Evolutionary conservation across 306 rosid genomes (phyloP), one percentile per base, ranked within the genome.

Genomic region (Vigna mungo): DNA sequence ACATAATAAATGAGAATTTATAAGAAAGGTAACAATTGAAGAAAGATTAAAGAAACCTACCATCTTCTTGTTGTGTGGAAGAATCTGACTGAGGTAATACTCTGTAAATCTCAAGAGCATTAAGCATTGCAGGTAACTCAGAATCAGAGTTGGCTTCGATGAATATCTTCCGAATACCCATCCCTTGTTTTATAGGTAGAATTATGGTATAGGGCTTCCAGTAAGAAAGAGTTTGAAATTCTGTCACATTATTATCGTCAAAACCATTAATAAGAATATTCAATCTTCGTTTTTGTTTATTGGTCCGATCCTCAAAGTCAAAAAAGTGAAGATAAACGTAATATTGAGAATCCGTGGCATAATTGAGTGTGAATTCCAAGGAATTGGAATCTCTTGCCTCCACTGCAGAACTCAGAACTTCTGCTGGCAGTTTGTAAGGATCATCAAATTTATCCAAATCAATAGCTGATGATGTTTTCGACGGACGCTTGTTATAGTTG

Each of bases 21-120:
- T 25, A 25, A 25, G 2, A 34, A 34, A 62, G 21, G 47, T 9
- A 64, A n/a, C 8, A 36, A 62, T 2, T 61, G 6, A 61, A 63
- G 27, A n/a, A 34, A 61, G 46, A 9, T 15, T 25, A 25, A 25
- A 25, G 27, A 17, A 44, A 46, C 44, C 30, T 78, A 61, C 82
- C 63, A 58, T 78, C 77, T 15, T 23, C 32, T 47, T 47, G 52
- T 23, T 56, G 63, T 37, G 74, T 61, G 16, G 82, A 30, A 30
- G 82, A 59, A 34, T 69, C 30, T 30, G 7, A 56, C 18, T 58
- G 71, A 7, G 53, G 52, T 1, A 58, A 6, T 10, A 71, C 53
- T 18, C 32, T 5, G 14, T 58, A 78, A 20, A 78, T 69, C 63
- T 78, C 76, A 14, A 56, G 72, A 32, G 76, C 82, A 78, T 78